Conservation (phyloP, 305 asterid genomes). For the Lippia alba region DNA sequence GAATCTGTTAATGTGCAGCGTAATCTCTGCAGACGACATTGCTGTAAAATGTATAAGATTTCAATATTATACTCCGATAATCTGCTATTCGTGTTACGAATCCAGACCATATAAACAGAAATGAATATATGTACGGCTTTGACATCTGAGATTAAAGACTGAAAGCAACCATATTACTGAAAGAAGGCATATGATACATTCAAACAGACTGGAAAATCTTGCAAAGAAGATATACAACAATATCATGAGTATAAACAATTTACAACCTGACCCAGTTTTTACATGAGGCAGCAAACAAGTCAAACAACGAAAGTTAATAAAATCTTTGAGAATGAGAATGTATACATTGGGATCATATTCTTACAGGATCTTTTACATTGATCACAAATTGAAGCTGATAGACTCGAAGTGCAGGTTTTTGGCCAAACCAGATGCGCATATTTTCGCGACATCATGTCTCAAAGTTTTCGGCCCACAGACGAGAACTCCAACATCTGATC, state of each 20-base stretch:
- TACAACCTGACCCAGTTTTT: conserved; percentile 8
- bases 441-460: conserved; percentile 57
- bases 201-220: conserved; percentile 2
- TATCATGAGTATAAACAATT: neutral
- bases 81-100: neutral
- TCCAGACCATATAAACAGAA: neutral
- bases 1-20: conserved; percentile 28
- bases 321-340: neutral
- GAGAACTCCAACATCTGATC: conserved; percentile 52
- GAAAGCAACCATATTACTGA: neutral
- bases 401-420: conserved; percentile 50
- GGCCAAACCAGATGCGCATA: conserved; percentile 54
- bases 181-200: neutral
- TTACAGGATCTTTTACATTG: neutral
- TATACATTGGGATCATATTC: no score
- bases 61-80: neutral
- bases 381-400: conserved; percentile 58
- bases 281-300: neutral
- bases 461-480: conserved; percentile 52
- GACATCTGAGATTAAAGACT: neutral
- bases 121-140: no score
- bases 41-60: neutral
- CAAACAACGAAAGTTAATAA: neutral
- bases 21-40: conserved; percentile 16
- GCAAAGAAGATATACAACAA: neutral